Conservation (phyloP, 1,284 basidiomycete genomes). For the Ustilago curta region DNA sequence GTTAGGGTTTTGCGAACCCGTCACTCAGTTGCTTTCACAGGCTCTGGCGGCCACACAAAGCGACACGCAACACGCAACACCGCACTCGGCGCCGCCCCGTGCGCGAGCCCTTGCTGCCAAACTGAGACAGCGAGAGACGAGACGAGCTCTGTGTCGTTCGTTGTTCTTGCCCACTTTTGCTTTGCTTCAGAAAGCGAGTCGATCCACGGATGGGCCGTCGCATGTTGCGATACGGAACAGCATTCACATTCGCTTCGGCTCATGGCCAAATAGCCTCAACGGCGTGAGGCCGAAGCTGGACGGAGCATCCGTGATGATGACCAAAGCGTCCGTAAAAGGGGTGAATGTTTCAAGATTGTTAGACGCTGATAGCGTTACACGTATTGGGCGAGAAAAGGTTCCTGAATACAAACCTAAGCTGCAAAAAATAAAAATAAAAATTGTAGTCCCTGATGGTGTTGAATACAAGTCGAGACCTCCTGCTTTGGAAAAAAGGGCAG, state of each 20-base stretch:
- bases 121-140: too few species aligned
- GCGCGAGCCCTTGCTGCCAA: background rate
- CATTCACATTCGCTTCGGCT: background rate
- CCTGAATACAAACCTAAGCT: too few species aligned
- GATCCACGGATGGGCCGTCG: background rate
- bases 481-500: constrained; percentile 2
- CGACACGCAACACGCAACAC: constrained; percentile 2
- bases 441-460: background rate
- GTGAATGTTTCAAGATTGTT: background rate
- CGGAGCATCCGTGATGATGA: background rate
- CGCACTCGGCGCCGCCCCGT: background rate
- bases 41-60: background rate
- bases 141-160: too few species aligned
- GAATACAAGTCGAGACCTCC: background rate
- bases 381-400: too few species aligned
- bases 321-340: background rate
- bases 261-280: background rate
- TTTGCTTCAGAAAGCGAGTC: background rate
- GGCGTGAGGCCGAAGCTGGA: background rate
- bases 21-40: constrained; percentile 1
- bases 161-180: background rate
- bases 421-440: background rate
- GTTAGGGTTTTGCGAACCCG: background rate
- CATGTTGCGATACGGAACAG: background rate
- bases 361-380: background rate